Conservation (phyloP, 306 rosid species). For the Crataegus laevigata region DNA sequence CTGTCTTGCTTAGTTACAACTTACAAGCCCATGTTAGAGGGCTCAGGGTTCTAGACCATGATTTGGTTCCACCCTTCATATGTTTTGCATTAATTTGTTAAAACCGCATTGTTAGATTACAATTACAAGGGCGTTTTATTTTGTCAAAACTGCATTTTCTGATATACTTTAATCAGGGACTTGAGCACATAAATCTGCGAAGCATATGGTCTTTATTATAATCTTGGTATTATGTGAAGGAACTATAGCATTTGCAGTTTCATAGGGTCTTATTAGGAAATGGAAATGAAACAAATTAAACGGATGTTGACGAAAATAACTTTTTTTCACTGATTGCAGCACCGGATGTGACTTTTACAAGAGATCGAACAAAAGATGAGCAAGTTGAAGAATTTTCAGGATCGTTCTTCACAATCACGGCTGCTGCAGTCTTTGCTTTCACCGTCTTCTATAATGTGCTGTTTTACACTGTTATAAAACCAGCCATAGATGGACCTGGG, state of each 20-base stretch:
- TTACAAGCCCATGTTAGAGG: too few relatives aligned
- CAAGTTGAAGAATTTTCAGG: slow-evolving; percentile 42
- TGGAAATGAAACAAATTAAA: background rate
- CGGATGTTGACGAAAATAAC: background rate
- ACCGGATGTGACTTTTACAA: slow-evolving; percentile 30
- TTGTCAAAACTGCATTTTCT: background rate
- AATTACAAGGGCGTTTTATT: background rate
- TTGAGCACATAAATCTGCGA: too few relatives aligned
- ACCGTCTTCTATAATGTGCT: slow-evolving; percentile 64
- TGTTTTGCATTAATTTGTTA: background rate
- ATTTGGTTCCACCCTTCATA: background rate
- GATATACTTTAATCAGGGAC: background rate
- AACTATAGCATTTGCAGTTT: background rate
- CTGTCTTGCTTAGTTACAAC: too few relatives aligned
- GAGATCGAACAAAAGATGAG: slow-evolving; percentile 19
- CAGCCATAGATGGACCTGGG: slow-evolving; percentile 51
- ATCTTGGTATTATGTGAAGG: background rate
- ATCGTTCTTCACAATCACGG: slow-evolving; percentile 36
- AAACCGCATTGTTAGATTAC: background rate
- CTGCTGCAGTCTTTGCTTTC: slow-evolving; percentile 47
- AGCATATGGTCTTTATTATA: too few relatives aligned
- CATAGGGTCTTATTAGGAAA: too few relatives aligned
- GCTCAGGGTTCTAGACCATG: background rate
- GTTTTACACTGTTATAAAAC: slow-evolving; percentile 58
- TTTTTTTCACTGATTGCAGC: slow-evolving; percentile 32